Evolutionary conservation across 2,329 filamentous ascomycete genomes (phyloP), one percentile per base, ranked within the genome.

Genomic region (Elsinoe fawcettii): DNA sequence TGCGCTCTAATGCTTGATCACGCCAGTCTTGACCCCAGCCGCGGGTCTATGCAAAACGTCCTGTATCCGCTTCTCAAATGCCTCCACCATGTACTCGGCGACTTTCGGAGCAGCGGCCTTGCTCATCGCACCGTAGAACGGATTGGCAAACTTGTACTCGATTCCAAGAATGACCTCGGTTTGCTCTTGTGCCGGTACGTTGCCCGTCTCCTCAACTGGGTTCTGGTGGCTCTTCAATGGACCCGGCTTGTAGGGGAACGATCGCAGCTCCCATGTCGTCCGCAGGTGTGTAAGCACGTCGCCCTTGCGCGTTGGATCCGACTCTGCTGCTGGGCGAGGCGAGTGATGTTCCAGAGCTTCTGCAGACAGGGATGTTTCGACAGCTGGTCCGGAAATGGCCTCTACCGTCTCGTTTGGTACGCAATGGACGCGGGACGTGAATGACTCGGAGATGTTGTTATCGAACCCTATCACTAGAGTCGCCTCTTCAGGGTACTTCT

Each of bases 391-490:
- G 58, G 83, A 84, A 8, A 90, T 77, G 36, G 90, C 90, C 73
- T 96, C 90, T 22, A 96, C 88, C 9, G 85, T 77, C 49, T 76
- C 74, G 1, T 78, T 80, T 0, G 87, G 87, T 1, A 90, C 78
- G 73, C 93, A 99, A 71, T 84, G 84, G 16, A 97, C 79, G 6
- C 83, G 79, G 60, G 84, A 89, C 3, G 85, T 87, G 73, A 96
- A 99, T 8, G 82, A 84, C 71, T 97, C 92, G 60, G 86, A 84
- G 63, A 96, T 80, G 14, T 83, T 84, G 27, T 83, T 84, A 25
- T 87, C 87, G 82, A 90, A 97, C 63, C 93, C 93, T 32, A 95
- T 84, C 7, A 85, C 86, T 11, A 99, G 77, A 66, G 87, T 85
- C 12, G 89, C 93, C 61, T 85, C 80, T 25, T 84, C 80, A 0